Percentiles rank a stretch among this genome's conserved stretches.
phyloP scores from a whole-genome alignment of 2,329 filamentous ascomycete species.

The Sporothrix dimorphospora region DNA sequence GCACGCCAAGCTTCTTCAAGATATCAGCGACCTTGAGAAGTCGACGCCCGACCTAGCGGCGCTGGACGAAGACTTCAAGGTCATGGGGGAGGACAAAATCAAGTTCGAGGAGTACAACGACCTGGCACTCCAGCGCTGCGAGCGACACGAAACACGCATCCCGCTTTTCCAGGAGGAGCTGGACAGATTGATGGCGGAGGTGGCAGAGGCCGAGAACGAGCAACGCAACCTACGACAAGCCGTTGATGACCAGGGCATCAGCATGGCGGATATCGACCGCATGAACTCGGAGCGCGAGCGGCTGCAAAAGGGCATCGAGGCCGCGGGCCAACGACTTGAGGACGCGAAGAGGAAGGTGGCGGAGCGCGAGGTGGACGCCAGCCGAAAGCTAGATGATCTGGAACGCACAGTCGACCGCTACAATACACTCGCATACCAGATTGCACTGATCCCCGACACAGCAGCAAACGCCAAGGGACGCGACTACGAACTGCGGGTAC shows the following conservation, averaged over 20 bases:
- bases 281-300: conserved; percentile 96
- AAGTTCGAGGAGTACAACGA: conserved; percentile 97
- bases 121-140: conserved; percentile 78
- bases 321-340: conserved; percentile 73
- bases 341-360: conserved; percentile 81
- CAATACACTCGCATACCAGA: conserved; percentile 93
- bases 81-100: conserved; percentile 89
- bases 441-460: conserved; percentile 82
- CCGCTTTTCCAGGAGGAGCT: conserved; percentile 85
- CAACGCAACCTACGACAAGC: conserved; percentile 76
- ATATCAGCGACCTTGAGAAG: conserved; percentile 89
- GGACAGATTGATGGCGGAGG: conserved; percentile 73
- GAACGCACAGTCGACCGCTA: conserved; percentile 87
- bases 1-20: conserved; percentile 75
- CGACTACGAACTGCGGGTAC: conserved; percentile 82
- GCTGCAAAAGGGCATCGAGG: conserved; percentile 84
- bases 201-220: conserved; percentile 81
- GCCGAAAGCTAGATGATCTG: conserved; percentile 84
- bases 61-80: conserved; percentile 86
- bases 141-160: conserved; percentile 83
- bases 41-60: conserved; percentile 80
- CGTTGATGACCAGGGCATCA: conserved; percentile 91
- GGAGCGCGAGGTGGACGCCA: conserved; percentile 87
- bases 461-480: conserved; percentile 83
- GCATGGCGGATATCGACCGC: conserved; percentile 97